Percentiles rank a stretch among this genome's conserved stretches.
phyloP scores from a whole-genome alignment of 2,329 filamentous ascomycete species.

The Thielaviopsis cerberus region DNA sequence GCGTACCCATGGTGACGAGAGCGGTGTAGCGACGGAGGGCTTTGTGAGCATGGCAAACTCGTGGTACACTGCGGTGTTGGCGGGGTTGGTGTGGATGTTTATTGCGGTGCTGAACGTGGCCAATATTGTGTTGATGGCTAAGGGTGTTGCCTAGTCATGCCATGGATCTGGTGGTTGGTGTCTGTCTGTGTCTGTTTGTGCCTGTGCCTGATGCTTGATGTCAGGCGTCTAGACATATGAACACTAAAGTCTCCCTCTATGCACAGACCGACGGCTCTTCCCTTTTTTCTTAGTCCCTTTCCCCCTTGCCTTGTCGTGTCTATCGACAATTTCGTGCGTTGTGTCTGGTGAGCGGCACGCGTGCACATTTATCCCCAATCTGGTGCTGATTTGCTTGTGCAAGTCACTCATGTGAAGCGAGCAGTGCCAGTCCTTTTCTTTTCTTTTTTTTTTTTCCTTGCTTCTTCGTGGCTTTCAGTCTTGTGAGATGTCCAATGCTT shows the following conservation, averaged over 20 bases:
- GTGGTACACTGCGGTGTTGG: conserved; percentile 40
- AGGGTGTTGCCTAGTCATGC: conserved; percentile 12
- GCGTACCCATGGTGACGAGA: conserved; percentile 17
- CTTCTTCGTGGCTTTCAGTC: too few species aligned
- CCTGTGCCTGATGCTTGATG: too few species aligned
- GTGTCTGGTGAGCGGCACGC: not conserved
- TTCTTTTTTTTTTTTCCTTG: too few species aligned
- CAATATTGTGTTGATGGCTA: conserved; percentile 45
- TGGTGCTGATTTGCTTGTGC: too few species aligned
- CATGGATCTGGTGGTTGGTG: not conserved
- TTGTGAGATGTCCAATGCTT: too few species aligned
- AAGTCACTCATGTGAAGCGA: not conserved
- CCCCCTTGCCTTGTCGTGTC: not conserved
- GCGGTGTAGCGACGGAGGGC: conserved; percentile 12
- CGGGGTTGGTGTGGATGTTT: conserved; percentile 47
- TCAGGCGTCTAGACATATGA: too few species aligned
- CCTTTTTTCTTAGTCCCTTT: not conserved
- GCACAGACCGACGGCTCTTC: not conserved
- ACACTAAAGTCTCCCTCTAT: not conserved
- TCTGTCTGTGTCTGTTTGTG: too few species aligned
- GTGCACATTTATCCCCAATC: not conserved
- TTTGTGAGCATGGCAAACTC: conserved; percentile 50
- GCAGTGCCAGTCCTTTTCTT: too few species aligned
- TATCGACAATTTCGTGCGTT: not conserved
- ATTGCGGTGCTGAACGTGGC: conserved; percentile 62